A percentile compares a stretch with the other conserved stretches of the same genome.
Evolutionary conservation across 2,329 filamentous ascomycete species (phyloP).

Genomic region (Diplodia mutila): DNA sequence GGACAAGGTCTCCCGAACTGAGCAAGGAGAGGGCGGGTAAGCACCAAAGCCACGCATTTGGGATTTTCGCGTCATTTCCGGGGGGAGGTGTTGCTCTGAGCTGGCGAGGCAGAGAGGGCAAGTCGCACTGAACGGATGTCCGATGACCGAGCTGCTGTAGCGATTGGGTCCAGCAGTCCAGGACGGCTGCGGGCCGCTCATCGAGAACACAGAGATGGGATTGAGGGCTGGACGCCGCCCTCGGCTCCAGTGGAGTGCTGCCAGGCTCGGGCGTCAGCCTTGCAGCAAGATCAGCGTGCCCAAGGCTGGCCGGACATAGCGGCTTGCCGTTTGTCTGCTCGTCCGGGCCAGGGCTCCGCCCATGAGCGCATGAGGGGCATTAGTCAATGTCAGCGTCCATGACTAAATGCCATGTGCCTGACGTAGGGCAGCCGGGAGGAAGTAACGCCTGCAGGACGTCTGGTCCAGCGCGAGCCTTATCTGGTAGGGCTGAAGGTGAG

Average conservation of each 20-base stretch:
- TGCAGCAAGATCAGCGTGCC: slow-evolving; percentile 24
- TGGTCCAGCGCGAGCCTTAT: slow-evolving; percentile 13
- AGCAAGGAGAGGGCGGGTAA: slow-evolving; percentile 19
- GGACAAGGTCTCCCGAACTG: slow-evolving; percentile 5
- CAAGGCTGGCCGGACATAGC: slow-evolving; percentile 8
- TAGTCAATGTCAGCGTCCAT: slow-evolving; percentile 20
- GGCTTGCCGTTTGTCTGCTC: background rate
- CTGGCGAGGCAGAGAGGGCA: slow-evolving; percentile 19
- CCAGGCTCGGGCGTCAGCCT: slow-evolving; percentile 19
- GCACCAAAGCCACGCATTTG: slow-evolving; percentile 25
- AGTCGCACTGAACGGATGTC: slow-evolving; percentile 15
- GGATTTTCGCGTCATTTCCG: slow-evolving; percentile 22
- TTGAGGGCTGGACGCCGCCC: slow-evolving; percentile 13
- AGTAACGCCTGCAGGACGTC: slow-evolving; percentile 20
- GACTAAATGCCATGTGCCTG: slow-evolving; percentile 26
- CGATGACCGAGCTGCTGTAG: slow-evolving; percentile 1
- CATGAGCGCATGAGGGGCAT: slow-evolving; percentile 20
- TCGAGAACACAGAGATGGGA: slow-evolving; percentile 23
- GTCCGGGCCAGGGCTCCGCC: slow-evolving; percentile 1
- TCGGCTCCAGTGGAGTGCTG: slow-evolving; percentile 11
- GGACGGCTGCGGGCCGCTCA: slow-evolving; percentile 27
- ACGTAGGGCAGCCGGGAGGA: slow-evolving; percentile 21
- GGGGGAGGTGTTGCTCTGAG: slow-evolving; percentile 16
- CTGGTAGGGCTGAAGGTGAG: slow-evolving; percentile 28
- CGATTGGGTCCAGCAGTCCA: slow-evolving; percentile 21